Evolutionary conservation across 805 yeast genomes (phyloP).

Genomic region (Zygosaccharomyces siamensis): DNA sequence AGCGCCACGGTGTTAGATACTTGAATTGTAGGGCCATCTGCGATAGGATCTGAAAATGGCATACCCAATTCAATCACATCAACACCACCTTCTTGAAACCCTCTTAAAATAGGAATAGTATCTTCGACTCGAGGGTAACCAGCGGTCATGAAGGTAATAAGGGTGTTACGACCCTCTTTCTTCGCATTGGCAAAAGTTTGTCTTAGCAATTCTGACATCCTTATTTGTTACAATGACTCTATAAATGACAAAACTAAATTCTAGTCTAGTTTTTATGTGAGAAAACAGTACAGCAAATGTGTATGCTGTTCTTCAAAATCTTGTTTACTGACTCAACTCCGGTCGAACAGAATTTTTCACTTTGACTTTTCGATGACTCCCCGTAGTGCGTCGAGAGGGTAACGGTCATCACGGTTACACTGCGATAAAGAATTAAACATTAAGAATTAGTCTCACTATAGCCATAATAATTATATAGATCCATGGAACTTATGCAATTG

Average conservation of each 20-base stretch:
- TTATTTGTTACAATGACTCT: background rate
- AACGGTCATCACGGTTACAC: background rate
- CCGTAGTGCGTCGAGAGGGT: conserved; percentile 1
- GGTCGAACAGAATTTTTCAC: conserved; percentile 3
- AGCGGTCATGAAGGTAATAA: conserved; percentile 89
- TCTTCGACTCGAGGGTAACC: conserved; percentile 88
- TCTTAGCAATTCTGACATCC: conserved; percentile 39
- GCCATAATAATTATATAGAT: background rate
- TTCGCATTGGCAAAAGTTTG: conserved; percentile 54
- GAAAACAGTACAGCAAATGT: no score
- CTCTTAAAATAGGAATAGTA: conserved; percentile 78
- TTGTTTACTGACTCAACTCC: no score
- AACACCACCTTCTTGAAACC: conserved; percentile 92
- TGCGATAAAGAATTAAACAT: background rate
- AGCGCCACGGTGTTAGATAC: conserved; percentile 79
- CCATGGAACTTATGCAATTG: background rate
- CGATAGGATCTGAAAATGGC: conserved; percentile 97
- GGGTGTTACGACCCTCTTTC: conserved; percentile 70
- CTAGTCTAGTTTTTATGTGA: background rate
- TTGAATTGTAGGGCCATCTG: conserved; percentile 98
- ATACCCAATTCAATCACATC: conserved; percentile 92
- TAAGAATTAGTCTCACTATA: background rate
- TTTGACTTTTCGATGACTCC: background rate
- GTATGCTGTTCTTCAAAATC: no score
- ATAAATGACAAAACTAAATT: background rate